phyloP scores from a whole-genome alignment of 225 moss, liverwort and hornwort species.

The Marchantia polymorpha region DNA sequence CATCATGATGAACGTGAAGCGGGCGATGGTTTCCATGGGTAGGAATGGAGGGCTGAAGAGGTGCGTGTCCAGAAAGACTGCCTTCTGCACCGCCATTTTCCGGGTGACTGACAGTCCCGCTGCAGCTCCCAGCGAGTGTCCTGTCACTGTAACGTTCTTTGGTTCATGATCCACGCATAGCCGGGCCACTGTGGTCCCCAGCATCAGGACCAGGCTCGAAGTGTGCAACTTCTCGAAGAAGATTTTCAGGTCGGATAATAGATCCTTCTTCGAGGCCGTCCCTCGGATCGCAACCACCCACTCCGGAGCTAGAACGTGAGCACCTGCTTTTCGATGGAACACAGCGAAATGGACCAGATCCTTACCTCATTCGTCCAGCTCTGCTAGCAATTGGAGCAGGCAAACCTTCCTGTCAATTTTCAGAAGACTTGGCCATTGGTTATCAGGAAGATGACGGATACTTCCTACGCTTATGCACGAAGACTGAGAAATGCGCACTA shows the following conservation, averaged over 20 bases:
- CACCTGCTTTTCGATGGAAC: no score
- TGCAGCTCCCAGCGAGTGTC: background rate
- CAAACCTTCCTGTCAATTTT: no score
- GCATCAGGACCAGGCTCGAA: background rate
- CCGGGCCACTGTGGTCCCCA: background rate
- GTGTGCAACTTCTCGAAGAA: background rate
- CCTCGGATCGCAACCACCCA: constrained; percentile 4
- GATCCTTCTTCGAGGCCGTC: background rate
- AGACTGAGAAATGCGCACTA: no score
- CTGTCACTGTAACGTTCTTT: background rate
- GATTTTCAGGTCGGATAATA: background rate
- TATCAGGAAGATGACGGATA: no score
- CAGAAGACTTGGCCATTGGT: no score
- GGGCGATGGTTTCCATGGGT: no score
- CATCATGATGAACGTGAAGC: no score
- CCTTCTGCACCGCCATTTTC: background rate
- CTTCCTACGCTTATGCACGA: no score
- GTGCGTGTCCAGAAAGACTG: background rate
- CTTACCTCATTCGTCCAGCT: no score
- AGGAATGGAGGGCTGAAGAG: constrained; percentile 3
- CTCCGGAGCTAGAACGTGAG: background rate
- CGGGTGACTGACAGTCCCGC: background rate
- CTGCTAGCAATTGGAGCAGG: no score
- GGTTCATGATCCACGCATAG: background rate
- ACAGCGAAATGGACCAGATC: no score